A percentile compares a stretch with the other conserved stretches of the same genome.
These are phyloP conservation scores for Rhinocladiella similis DNA, from an alignment of 2,329 filamentous ascomycete genomes.

Conservation along the genomic window DNA sequence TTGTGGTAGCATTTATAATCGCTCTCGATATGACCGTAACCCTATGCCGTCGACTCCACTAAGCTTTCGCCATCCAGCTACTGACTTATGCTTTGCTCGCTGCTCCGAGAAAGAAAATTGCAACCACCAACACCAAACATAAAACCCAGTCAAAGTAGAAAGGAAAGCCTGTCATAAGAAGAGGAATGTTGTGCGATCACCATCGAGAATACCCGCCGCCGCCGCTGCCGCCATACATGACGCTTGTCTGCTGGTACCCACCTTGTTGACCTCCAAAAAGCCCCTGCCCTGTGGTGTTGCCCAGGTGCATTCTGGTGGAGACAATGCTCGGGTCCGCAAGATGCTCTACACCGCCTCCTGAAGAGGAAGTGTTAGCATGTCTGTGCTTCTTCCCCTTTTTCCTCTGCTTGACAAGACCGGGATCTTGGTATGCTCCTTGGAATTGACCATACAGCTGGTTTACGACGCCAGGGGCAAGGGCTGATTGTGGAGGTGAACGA, in stretches of 20 bases:
- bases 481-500: constrained; percentile 71
- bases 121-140: constrained; percentile 31
- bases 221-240: constrained; percentile 77
- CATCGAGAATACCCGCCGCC: constrained; percentile 64
- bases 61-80: constrained; percentile 28
- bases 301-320: constrained; percentile 94
- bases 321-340: constrained; percentile 99
- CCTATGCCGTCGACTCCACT: constrained; percentile 21
- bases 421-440: constrained; percentile 84
- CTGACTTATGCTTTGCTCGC: constrained; percentile 26
- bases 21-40: constrained; percentile 20
- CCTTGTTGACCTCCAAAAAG: constrained; percentile 85
- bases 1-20: constrained; percentile 26
- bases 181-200: constrained; percentile 47
- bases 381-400: constrained; percentile 99
- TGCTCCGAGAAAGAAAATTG: constrained; percentile 20
- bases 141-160: constrained; percentile 25
- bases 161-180: constrained; percentile 27
- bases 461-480: constrained; percentile 87
- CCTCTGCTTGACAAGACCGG: constrained; percentile 90
- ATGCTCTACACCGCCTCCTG: constrained; percentile 99
- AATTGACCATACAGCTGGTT: constrained; percentile 81
- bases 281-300: constrained; percentile 81
- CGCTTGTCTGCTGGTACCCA: constrained; percentile 78
- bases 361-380: constrained; percentile 99